Conservation (phyloP, 352 stramenopile species). For the Pilasporangium apinafurcum region DNA sequence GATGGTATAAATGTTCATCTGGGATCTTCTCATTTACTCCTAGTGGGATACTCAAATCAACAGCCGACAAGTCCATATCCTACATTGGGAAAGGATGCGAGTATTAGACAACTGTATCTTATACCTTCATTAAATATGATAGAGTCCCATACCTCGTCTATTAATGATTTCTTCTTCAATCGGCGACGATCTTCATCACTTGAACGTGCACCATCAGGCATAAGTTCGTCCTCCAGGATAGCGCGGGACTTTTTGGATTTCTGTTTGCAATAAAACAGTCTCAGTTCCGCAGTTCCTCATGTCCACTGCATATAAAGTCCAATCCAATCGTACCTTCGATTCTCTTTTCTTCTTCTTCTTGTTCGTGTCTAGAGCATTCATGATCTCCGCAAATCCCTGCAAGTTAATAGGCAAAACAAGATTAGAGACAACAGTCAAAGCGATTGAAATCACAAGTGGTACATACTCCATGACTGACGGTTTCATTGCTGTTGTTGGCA, state of each 20-base stretch:
- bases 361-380: constrained; percentile 69
- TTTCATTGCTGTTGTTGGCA: constrained; percentile 23
- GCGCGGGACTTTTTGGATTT: constrained; percentile 41
- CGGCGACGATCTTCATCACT: constrained; percentile 64
- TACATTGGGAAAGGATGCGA: constrained; percentile 11
- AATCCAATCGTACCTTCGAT: constrained; percentile 25
- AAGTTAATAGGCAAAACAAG: neutral
- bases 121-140: neutral
- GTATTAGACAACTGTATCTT: neutral
- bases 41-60: constrained; percentile 75
- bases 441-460: neutral
- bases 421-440: constrained; percentile 5
- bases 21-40: constrained; percentile 71
- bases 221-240: constrained; percentile 68
- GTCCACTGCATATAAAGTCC: neutral
- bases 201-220: constrained; percentile 65
- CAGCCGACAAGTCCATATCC: constrained; percentile 60
- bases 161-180: constrained; percentile 35
- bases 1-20: constrained; percentile 77
- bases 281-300: neutral
- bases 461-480: constrained; percentile 19
- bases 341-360: constrained; percentile 66
- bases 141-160: constrained; percentile 27
- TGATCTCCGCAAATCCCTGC: constrained; percentile 72
- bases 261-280: constrained; percentile 5